Evolutionary conservation across 805 yeast species (phyloP).

Genomic region (Yamadazyma insecticola): DNA sequence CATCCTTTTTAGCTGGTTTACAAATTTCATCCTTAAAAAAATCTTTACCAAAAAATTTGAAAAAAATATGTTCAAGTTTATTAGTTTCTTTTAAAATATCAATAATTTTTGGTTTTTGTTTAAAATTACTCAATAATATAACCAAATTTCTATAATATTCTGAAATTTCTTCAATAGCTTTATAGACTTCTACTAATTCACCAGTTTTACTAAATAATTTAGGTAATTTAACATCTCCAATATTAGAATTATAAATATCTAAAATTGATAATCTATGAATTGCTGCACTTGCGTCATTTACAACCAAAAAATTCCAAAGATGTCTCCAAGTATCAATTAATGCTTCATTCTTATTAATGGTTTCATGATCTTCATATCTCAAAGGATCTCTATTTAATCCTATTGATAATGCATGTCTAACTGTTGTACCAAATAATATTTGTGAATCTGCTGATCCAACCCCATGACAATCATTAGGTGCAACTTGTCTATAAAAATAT

Average conservation of each 20-base stretch:
- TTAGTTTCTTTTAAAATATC: slow-evolving; percentile 33
- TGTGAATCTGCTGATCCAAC: slow-evolving; percentile 37
- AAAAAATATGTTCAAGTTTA: slow-evolving; percentile 29
- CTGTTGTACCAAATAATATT: slow-evolving; percentile 30
- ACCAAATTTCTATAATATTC: slow-evolving; percentile 25
- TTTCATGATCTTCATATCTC: slow-evolving; percentile 22
- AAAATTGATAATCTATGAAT: slow-evolving; percentile 30
- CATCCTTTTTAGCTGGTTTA: slow-evolving; percentile 23
- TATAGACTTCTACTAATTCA: slow-evolving; percentile 10
- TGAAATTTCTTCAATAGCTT: slow-evolving; percentile 15
- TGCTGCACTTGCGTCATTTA: slow-evolving; percentile 26
- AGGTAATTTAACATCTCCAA: slow-evolving; percentile 32
- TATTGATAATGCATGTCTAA: slow-evolving; percentile 35
- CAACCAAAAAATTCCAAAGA: slow-evolving; percentile 30
- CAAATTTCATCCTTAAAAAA: slow-evolving; percentile 37
- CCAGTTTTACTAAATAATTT: slow-evolving; percentile 12
- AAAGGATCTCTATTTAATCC: slow-evolving; percentile 40
- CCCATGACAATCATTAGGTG: slow-evolving; percentile 41
- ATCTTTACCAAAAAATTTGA: slow-evolving; percentile 36
- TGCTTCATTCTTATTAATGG: slow-evolving; percentile 22
- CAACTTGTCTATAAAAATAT: slow-evolving; percentile 30
- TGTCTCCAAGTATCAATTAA: slow-evolving; percentile 30
- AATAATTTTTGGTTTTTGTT: slow-evolving; percentile 26
- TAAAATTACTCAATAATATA: slow-evolving; percentile 22
- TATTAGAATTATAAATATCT: slow-evolving; percentile 21